A percentile compares a stretch with the other conserved stretches of the same genome.
phyloP scores from a whole-genome alignment of 176 grass and related monocot species.

The Ensete ventricosum region DNA sequence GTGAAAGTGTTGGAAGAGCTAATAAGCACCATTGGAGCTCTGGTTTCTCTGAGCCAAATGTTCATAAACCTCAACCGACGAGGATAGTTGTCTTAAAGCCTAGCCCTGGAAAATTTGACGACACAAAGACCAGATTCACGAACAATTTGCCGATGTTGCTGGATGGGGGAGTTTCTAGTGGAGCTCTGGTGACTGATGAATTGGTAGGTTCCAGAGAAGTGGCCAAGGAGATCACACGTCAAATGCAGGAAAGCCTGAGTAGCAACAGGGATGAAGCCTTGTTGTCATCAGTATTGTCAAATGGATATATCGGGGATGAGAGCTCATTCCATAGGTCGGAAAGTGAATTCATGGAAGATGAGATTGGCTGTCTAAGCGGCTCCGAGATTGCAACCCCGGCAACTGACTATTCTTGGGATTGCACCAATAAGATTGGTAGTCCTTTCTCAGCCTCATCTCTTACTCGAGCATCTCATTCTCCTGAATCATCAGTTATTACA shows the following conservation, averaged over 20 bases:
- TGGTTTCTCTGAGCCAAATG: conserved; percentile 31
- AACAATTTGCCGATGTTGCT: conserved; percentile 19
- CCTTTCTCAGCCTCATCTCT: conserved; percentile 60
- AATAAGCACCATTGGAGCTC: conserved; percentile 27
- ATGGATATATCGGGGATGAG: conserved; percentile 29
- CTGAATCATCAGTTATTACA: conserved; percentile 57
- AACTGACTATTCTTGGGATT: conserved; percentile 72
- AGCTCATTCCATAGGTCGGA: conserved; percentile 59
- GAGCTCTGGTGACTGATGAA: conserved; percentile 39
- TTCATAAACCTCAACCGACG: conserved; percentile 48
- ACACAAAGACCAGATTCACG: conserved; percentile 23
- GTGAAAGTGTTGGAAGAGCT: conserved; percentile 26
- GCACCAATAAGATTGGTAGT: conserved; percentile 50
- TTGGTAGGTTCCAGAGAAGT: conserved; percentile 37
- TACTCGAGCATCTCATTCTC: conserved; percentile 40
- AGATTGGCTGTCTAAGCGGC: conserved; percentile 48
- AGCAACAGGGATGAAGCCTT: conserved; percentile 30
- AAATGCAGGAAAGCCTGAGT: conserved; percentile 51
- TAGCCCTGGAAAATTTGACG: conserved; percentile 33
- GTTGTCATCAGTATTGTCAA: conserved; percentile 32
- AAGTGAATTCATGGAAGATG: conserved; percentile 46
- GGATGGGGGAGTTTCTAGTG: conserved; percentile 34
- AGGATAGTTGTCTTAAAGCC: conserved; percentile 94
- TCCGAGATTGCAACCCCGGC: conserved; percentile 65
- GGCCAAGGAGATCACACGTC: conserved; percentile 54